Evolutionary conservation across 2,329 filamentous ascomycete species (phyloP), one percentile per base, ranked within the genome.

Genomic region (Epicoccum sorghinum): DNA sequence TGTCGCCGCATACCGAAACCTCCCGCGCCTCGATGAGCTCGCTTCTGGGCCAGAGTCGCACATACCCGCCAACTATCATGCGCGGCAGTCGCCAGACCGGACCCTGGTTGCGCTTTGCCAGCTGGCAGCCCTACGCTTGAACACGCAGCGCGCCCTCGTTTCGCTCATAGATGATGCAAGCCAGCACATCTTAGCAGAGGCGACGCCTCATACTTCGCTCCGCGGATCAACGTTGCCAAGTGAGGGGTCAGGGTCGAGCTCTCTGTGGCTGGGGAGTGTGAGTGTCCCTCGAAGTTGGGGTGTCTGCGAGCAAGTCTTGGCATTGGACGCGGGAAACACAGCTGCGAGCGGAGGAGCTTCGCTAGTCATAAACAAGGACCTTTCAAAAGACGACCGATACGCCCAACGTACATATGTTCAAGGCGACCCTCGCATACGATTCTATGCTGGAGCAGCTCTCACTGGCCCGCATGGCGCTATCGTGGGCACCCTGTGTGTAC

Each of bases 141-240:
- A 64, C n/a, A 68, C 60, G 13, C 54, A 64, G 24, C 66, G 74
- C n/a, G 65, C 72, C 30, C 65, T 74, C 60, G 61, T 77, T 2
- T 76, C 74, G 3, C 59, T 77, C 7, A 60, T 77, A 38, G 74
- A 76, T 47, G 61, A 60, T 2, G 46, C 62, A 7, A 57, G 61
- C 18, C 71, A 76, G 47, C 71, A 75, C 43, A 66, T 77, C 29
- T 62, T 77, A 7, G 73, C 72, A 25, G 75, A 77, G 56, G 72
- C 74, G 7, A 76, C 74, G 1, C 61, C 69, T 14, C 49, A 61
- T 22, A 52, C 67, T 5, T 65, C 67, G 1, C 60, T 76, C 6
- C 66, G 52, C 18, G 48, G 39, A 12, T 33, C 18, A 18, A 18
- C 18, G 18, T 18, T 18, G 18, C 29, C 14, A 13, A 33, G n/a